Conservation (phyloP, 1,284 basidiomycete species). For the Boletus sp. region DNA sequence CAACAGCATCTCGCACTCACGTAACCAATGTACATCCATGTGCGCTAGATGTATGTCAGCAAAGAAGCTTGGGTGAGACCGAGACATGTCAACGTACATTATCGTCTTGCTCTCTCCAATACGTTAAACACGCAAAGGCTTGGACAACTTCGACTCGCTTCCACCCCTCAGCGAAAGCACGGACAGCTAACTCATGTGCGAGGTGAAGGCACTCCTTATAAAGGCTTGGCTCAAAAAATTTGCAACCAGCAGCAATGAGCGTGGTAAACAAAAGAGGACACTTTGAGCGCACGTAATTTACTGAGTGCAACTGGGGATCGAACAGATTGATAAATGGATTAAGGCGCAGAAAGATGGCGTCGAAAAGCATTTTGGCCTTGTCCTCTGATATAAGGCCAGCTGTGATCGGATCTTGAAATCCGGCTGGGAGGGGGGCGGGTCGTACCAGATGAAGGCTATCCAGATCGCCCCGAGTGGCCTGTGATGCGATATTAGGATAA, state of each 20-base stretch:
- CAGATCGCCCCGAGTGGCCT: constrained; percentile 26
- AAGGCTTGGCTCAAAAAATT: constrained; percentile 72
- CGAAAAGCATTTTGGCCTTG: constrained; percentile 66
- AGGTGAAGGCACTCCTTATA: constrained; percentile 66
- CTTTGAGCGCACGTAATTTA: constrained; percentile 66
- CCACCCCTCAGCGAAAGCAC: constrained; percentile 70
- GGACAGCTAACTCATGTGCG: constrained; percentile 66
- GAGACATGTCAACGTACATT: constrained; percentile 44
- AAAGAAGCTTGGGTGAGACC: constrained; percentile 13
- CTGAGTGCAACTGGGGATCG: constrained; percentile 72
- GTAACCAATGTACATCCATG: constrained; percentile 82
- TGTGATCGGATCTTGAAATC: constrained; percentile 61
- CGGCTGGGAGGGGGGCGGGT: constrained; percentile 35
- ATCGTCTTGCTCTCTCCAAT: constrained; percentile 84
- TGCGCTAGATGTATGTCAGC: constrained; percentile 46
- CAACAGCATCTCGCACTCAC: constrained; percentile 38
- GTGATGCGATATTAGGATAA: constrained; percentile 23
- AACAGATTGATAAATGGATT: constrained; percentile 85
- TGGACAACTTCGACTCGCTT: constrained; percentile 80
- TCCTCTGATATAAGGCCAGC: constrained; percentile 64
- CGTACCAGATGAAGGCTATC: constrained; percentile 34
- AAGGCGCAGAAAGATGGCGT: constrained; percentile 70
- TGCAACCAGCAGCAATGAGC: constrained; percentile 77
- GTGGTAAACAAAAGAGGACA: constrained; percentile 79
- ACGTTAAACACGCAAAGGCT: constrained; percentile 78